Conservation (phyloP, 352 stramenopile genomes). For the Phytophthora boehmeriae region DNA sequence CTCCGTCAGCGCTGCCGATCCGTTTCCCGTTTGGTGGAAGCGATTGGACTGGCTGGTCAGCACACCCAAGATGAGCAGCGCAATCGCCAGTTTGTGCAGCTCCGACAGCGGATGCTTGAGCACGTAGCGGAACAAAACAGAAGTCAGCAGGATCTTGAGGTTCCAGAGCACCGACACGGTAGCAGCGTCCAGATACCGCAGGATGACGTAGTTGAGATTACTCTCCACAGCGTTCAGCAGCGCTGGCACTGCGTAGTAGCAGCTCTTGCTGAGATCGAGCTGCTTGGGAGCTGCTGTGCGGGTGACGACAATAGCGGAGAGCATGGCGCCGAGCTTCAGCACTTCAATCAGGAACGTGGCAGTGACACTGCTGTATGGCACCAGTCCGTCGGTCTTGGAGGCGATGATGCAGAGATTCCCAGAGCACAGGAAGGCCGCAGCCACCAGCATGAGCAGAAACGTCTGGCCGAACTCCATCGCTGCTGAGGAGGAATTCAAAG, state of each 20-base stretch:
- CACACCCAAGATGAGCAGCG: slow-evolving; percentile 78
- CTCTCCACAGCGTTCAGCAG: slow-evolving; percentile 85
- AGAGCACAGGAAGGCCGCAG: slow-evolving; percentile 69
- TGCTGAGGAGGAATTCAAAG: not conserved
- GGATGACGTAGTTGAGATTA: slow-evolving; percentile 87
- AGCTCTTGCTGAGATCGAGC: slow-evolving; percentile 42
- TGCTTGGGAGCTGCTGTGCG: slow-evolving; percentile 32
- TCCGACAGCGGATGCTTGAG: slow-evolving; percentile 70
- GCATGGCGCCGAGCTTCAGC: slow-evolving; percentile 64
- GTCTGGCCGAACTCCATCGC: slow-evolving; percentile 38
- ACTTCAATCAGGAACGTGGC: slow-evolving; percentile 87
- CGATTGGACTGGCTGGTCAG: slow-evolving; percentile 79
- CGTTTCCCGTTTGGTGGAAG: slow-evolving; percentile 13
- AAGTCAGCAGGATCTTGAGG: slow-evolving; percentile 86
- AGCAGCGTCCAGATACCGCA: slow-evolving; percentile 82
- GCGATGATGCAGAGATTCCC: slow-evolving; percentile 87
- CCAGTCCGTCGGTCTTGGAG: slow-evolving; percentile 71
- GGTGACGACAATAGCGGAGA: slow-evolving; percentile 43
- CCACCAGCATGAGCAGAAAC: slow-evolving; percentile 61
- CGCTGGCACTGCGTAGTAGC: slow-evolving; percentile 78
- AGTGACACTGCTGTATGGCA: slow-evolving; percentile 85
- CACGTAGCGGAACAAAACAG: slow-evolving; percentile 81
- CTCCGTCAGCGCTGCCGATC: not conserved
- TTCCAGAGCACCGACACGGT: slow-evolving; percentile 90
- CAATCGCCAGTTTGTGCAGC: slow-evolving; percentile 76